These are phyloP conservation scores for Fusarium transvaalense DNA, from an alignment of 2,329 filamentous ascomycete genomes.

Conservation along the genomic window DNA sequence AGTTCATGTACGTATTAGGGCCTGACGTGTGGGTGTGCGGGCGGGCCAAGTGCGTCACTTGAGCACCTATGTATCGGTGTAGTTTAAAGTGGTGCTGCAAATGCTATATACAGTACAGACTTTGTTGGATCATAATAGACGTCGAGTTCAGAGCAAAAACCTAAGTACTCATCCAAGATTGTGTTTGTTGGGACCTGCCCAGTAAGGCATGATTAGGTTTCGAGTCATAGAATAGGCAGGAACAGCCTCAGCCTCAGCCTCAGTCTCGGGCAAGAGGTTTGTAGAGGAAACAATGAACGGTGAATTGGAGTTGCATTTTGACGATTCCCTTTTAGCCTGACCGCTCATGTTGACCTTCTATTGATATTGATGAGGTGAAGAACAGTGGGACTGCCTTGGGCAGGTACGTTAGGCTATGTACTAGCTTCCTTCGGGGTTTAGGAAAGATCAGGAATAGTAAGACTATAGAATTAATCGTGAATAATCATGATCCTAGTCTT, in stretches of 20 bases:
- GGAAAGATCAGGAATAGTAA: neutral
- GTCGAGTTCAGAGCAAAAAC: slow-evolving; percentile 5
- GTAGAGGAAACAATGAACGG: neutral
- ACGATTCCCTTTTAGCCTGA: slow-evolving; percentile 20
- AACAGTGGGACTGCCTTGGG: slow-evolving; percentile 26
- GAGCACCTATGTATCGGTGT: slow-evolving; percentile 37
- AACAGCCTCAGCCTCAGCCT: neutral
- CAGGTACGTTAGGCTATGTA: slow-evolving; percentile 18
- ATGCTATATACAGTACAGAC: slow-evolving; percentile 5
- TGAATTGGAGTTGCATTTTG: slow-evolving; percentile 5
- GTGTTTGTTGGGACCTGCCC: slow-evolving; percentile 1
- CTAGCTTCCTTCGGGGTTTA: slow-evolving; percentile 9
- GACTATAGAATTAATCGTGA: neutral
- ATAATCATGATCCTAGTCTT: neutral
- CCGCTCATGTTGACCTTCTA: slow-evolving; percentile 25
- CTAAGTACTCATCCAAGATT: slow-evolving; percentile 1
- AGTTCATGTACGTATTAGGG: slow-evolving; percentile 49
- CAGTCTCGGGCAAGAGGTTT: neutral
- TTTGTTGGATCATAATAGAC: slow-evolving; percentile 6
- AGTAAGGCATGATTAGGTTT: neutral
- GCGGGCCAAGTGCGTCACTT: slow-evolving; percentile 45
- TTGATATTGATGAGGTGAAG: slow-evolving; percentile 9
- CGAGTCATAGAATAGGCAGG: neutral
- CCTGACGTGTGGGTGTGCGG: slow-evolving; percentile 48
- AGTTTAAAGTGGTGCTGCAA: slow-evolving; percentile 34